Evolutionary conservation across 1,284 basidiomycete species (phyloP), one percentile per base, ranked within the genome.

Genomic region (Abortiporus biennis): DNA sequence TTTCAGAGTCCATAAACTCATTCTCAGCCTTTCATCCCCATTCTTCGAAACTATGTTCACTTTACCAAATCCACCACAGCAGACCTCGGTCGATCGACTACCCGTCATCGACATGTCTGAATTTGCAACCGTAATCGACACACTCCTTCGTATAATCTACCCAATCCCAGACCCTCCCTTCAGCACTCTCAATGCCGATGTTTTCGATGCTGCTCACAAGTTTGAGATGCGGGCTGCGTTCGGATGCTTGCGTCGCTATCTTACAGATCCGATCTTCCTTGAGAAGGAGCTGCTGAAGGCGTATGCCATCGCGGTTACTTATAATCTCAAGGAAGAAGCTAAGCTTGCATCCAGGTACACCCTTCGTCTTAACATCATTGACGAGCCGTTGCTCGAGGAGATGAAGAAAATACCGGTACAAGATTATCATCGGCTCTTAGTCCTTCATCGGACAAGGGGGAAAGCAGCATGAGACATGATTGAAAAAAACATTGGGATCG

Each of bases 301-400:
- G n/a, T 83, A 80, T 47, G 65, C 71, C 2, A 58, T 76, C 6
- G 70, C 77, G 3, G 72, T 71, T 46, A 68, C 77, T 2, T 78
- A 71, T 51, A 71, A 66, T 1, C 80, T 78, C 76, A 57, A 64
- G 6, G 61, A 67, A 12, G 77, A 78, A 48, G 69, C 72, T 0
- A 65, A 66, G 32, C 49, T 66, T 22, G 72, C 78, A 13, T 76
- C 78, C 8, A 8, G 9, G 9, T 29, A 29, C 27, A 29, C 27
- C 27, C n/a, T n/a, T n/a, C n/a, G n/a, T n/a, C n/a, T n/a, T n/a
- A n/a, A n/a, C n/a, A n/a, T n/a, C n/a, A n/a, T n/a, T n/a, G n/a
- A n/a, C n/a, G n/a, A n/a, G n/a, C n/a, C n/a, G n/a, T n/a, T n/a
- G n/a, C n/a, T n/a, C n/a, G 27, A 29, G n/a, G 27, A 29, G n/a